Conservation (phyloP, 768 basidiomycete genomes). For the Lactifluus rugatus region DNA sequence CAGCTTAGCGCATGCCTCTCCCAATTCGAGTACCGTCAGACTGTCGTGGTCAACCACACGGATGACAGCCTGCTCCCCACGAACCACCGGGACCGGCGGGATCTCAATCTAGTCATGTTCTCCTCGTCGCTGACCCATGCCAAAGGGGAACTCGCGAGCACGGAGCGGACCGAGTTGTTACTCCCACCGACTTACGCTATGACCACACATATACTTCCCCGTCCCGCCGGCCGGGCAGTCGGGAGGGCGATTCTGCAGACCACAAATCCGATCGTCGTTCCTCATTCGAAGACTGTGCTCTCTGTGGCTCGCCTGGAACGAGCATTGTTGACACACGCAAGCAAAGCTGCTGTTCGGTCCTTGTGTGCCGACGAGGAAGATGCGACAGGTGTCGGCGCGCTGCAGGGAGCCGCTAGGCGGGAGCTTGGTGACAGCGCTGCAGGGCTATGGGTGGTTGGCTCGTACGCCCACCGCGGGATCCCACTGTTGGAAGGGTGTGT, state of each 20-base stretch:
- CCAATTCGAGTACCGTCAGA: constrained; percentile 43
- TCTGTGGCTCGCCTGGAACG: constrained; percentile 54
- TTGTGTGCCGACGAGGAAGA: constrained; percentile 27
- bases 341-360: constrained; percentile 42
- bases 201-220: constrained; percentile 55
- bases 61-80: constrained; percentile 50
- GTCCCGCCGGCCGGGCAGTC: constrained; percentile 28
- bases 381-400: constrained; percentile 32
- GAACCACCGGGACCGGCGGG: constrained; percentile 40
- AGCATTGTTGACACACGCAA: constrained; percentile 42
- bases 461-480: constrained; percentile 62
- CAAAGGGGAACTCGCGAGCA: not conserved
- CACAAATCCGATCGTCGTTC: constrained; percentile 59
- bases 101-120: constrained; percentile 50
- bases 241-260: constrained; percentile 49
- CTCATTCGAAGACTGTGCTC: constrained; percentile 39
- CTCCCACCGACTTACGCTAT: constrained; percentile 48
- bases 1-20: constrained; percentile 40
- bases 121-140: not conserved
- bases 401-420: constrained; percentile 41
- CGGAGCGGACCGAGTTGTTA: constrained; percentile 17
- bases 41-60: constrained; percentile 63
- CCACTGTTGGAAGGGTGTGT: constrained; percentile 77
- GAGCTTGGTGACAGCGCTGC: constrained; percentile 27
- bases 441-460: constrained; percentile 63